A percentile compares a stretch with the other conserved stretches of the same genome.
Evolutionary conservation across 768 basidiomycete genomes (phyloP).

Genomic region (Pisolithus marmoratus): DNA sequence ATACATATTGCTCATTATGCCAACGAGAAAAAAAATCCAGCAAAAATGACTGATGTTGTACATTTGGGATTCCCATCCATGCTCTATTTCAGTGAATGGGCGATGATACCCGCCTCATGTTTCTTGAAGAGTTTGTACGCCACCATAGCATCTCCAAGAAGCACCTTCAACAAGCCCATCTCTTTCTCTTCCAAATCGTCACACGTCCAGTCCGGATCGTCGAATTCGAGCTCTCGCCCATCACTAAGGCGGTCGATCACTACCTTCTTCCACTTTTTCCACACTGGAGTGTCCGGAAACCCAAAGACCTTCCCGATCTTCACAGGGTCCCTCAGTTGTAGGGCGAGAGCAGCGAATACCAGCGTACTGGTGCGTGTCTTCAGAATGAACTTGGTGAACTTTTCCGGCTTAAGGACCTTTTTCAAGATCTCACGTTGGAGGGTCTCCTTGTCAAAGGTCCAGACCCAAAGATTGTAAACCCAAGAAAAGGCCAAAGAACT

Average conservation of each 20-base stretch:
- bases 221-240: background rate
- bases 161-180: background rate
- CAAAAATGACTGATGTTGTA: no score
- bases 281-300: background rate
- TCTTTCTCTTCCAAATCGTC: background rate
- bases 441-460: constrained; percentile 24
- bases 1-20: no score
- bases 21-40: no score
- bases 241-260: background rate
- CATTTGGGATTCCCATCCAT: no score
- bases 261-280: background rate
- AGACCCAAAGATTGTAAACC: constrained; percentile 26
- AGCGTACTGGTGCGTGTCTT: background rate
- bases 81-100: no score
- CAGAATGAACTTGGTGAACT: background rate
- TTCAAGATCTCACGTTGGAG: constrained; percentile 17
- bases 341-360: background rate
- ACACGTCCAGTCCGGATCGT: background rate
- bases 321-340: background rate
- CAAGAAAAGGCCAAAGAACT: constrained; percentile 27
- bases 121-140: background rate
- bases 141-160: background rate
- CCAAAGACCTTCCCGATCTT: background rate
- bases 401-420: background rate
- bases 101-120: background rate